Conservation (phyloP, 306 rosid species). For the Dryas drummondii region DNA sequence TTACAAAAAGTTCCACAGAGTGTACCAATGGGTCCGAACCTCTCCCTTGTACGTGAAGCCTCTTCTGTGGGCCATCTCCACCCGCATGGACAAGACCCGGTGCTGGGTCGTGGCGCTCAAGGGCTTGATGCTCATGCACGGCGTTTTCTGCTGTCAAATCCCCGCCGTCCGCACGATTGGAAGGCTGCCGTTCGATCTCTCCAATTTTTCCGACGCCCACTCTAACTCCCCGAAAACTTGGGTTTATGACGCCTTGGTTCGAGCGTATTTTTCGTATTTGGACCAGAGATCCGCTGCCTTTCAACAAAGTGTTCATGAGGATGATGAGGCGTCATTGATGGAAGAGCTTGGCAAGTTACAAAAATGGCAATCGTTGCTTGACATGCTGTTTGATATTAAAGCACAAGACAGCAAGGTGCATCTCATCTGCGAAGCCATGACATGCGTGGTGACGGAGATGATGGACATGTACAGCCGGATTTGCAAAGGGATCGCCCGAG, state of each 20-base stretch:
- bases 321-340: constrained; percentile 29
- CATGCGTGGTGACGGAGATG: constrained; percentile 58
- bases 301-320: neutral
- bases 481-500: constrained; percentile 51
- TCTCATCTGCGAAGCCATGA: constrained; percentile 78
- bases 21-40: constrained; percentile 62
- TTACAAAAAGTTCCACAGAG: constrained; percentile 58
- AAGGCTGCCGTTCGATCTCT: constrained; percentile 68
- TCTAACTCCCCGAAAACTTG: constrained; percentile 22
- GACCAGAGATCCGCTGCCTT: constrained; percentile 45
- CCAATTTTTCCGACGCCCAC: constrained; percentile 49
- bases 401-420: constrained; percentile 29
- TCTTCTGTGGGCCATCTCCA: constrained; percentile 42
- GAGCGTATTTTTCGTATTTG: constrained; percentile 57
- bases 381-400: constrained; percentile 51
- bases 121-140: constrained; percentile 88
- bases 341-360: constrained; percentile 55
- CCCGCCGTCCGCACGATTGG: constrained; percentile 50
- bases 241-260: constrained; percentile 47
- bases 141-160: constrained; percentile 52
- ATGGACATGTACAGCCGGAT: constrained; percentile 58
- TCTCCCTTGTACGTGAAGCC: constrained; percentile 65
- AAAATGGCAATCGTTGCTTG: constrained; percentile 52
- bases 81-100: constrained; percentile 61
- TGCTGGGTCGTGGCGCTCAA: constrained; percentile 79